A percentile compares a stretch with the other conserved stretches of the same genome.
These are phyloP conservation scores for Fusarium floridanum DNA, from an alignment of 2,329 filamentous ascomycete genomes.

Conservation along the genomic window DNA sequence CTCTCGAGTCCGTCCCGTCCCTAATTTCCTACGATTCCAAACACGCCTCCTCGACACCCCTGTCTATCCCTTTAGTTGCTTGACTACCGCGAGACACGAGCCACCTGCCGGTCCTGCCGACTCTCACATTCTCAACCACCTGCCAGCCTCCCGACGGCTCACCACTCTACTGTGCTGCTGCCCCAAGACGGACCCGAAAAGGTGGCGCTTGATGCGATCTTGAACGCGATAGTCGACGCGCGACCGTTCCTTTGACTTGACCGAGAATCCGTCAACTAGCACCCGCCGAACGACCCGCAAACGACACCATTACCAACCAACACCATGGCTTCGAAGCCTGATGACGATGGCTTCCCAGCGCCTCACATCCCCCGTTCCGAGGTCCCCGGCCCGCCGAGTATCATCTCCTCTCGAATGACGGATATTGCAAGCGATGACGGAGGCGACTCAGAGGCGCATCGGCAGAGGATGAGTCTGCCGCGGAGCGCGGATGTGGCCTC, in stretches of 20 bases:
- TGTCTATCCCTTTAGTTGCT: conserved; percentile 41
- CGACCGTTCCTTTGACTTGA: conserved; percentile 13
- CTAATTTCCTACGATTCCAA: conserved; percentile 26
- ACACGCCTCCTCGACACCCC: conserved; percentile 21
- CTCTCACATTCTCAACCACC: conserved; percentile 34
- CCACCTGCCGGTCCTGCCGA: conserved; percentile 44
- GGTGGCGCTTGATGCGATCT: conserved; percentile 17
- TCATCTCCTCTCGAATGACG: conserved; percentile 81
- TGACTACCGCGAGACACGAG: conserved; percentile 44
- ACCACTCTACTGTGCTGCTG: conserved; percentile 12
- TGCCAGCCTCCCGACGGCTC: conserved; percentile 27
- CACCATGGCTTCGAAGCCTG: conserved; percentile 56
- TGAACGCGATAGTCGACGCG: conserved; percentile 20
- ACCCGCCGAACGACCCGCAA: conserved; percentile 22
- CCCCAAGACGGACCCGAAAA: conserved; percentile 4
- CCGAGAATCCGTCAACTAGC: conserved; percentile 27
- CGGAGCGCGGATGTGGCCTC: conserved; percentile 60
- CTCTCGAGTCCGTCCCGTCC: conserved; percentile 10
- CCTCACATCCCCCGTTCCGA: conserved; percentile 58
- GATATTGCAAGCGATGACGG: conserved; percentile 72
- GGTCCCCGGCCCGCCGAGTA: conserved; percentile 67
- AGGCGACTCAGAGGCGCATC: conserved; percentile 54
- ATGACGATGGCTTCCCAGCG: conserved; percentile 55
- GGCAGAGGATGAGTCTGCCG: conserved; percentile 45
- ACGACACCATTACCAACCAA: conserved; percentile 30